phyloP scores from a whole-genome alignment of 2,329 filamentous ascomycete species.

The Hymenoscyphus infarciens region DNA sequence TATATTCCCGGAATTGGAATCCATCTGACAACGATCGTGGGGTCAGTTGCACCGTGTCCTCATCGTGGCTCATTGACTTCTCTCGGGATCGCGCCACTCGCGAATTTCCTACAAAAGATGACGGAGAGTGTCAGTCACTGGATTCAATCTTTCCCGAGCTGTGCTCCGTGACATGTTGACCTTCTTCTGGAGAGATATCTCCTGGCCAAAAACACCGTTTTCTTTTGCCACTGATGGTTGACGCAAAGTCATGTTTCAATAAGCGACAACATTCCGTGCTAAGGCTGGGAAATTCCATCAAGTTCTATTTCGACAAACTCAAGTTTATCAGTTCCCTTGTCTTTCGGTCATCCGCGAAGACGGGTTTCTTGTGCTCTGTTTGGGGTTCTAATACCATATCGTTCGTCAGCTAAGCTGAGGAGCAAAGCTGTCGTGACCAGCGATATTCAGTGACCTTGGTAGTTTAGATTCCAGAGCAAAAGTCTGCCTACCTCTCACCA shows the following conservation, averaged over 20 bases:
- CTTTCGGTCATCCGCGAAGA: too few species aligned
- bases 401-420: not conserved
- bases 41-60: not conserved
- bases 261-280: too few species aligned
- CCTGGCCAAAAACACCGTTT: not conserved
- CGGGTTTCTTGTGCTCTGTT: too few species aligned
- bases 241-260: too few species aligned
- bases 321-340: too few species aligned
- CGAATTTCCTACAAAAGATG: not conserved
- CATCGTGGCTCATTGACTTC: constrained; percentile 9
- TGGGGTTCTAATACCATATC: not conserved
- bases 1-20: not conserved
- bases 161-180: not conserved
- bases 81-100: not conserved
- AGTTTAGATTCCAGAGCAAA: not conserved
- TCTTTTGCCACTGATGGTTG: not conserved
- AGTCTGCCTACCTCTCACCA: not conserved
- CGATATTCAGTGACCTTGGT: not conserved
- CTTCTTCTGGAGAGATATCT: not conserved
- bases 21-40: constrained; percentile 5
- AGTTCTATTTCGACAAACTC: too few species aligned
- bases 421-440: not conserved
- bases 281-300: too few species aligned
- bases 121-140: not conserved
- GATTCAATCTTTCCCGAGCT: not conserved